These are phyloP conservation scores for Neofusicoccum laricinum DNA, from an alignment of 2,329 filamentous ascomycete species.

Conservation along the genomic window DNA sequence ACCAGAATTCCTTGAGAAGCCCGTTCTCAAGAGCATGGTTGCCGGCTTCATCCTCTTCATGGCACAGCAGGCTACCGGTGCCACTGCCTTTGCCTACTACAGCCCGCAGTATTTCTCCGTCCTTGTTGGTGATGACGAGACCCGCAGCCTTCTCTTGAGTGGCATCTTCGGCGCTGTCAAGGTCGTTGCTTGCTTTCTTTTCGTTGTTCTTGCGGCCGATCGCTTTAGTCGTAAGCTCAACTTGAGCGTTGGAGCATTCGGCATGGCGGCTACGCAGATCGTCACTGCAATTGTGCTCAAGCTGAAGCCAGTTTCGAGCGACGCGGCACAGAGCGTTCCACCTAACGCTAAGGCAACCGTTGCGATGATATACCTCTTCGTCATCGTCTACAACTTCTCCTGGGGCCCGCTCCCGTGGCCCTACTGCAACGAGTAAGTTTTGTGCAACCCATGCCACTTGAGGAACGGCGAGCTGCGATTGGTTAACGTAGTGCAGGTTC, in stretches of 20 bases:
- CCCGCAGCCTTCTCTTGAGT: conserved; percentile 48
- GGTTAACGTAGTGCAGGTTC: conserved; percentile 29
- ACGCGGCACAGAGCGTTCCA: conserved; percentile 25
- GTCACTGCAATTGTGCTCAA: conserved; percentile 29
- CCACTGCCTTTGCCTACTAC: conserved; percentile 55
- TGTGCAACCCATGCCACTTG: background rate
- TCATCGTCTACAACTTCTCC: conserved; percentile 52
- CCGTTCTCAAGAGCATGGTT: conserved; percentile 45
- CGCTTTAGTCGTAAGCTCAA: conserved; percentile 44
- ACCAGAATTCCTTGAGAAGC: conserved; percentile 44
- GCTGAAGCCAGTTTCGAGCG: conserved; percentile 23
- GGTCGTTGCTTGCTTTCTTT: conserved; percentile 51
- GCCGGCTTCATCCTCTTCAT: conserved; percentile 49
- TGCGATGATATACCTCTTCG: conserved; percentile 54
- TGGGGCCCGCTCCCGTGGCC: conserved; percentile 56
- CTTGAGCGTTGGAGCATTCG: conserved; percentile 28
- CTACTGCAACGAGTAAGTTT: conserved; percentile 46
- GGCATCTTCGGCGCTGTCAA: conserved; percentile 56
- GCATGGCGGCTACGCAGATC: conserved; percentile 37
- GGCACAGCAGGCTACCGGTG: conserved; percentile 53
- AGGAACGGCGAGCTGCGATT: background rate
- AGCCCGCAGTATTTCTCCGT: conserved; percentile 55
- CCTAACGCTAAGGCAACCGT: conserved; percentile 49
- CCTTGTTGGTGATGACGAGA: conserved; percentile 45
- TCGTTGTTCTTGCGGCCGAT: conserved; percentile 55